Evolutionary conservation across 768 basidiomycete genomes (phyloP).

Genomic region (Mycena epipterygia): DNA sequence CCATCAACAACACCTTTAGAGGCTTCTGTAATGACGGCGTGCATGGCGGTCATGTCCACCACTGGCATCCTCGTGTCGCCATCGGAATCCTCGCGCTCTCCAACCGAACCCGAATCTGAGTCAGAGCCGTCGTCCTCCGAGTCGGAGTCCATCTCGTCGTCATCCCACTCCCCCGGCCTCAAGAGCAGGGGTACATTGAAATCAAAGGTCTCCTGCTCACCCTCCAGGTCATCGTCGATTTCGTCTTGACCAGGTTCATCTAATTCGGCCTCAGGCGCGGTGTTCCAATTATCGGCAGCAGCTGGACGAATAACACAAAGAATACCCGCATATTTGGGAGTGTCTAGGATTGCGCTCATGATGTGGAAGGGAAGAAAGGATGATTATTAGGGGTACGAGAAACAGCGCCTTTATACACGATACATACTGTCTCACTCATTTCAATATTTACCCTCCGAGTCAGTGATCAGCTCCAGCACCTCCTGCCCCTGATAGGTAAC

Average conservation of each 20-base stretch:
- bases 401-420: conserved; percentile 7
- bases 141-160: too few species aligned
- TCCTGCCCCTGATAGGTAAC: conserved; percentile 13
- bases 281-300: background rate
- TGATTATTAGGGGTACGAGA: conserved; percentile 12
- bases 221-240: conserved; percentile 28
- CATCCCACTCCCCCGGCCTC: too few species aligned
- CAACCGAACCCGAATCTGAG: background rate
- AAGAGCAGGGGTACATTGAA: background rate
- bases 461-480: conserved; percentile 15
- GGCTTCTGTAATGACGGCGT: conserved; percentile 36
- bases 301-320: background rate
- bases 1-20: conserved; percentile 49
- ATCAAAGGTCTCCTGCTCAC: conserved; percentile 20
- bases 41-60: conserved; percentile 1
- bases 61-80: conserved; percentile 20
- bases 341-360: background rate
- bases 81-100: conserved; percentile 33
- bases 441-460: conserved; percentile 18
- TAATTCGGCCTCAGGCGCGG: background rate
- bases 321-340: conserved; percentile 9
- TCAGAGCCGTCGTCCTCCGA: conserved; percentile 25
- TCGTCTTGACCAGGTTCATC: conserved; percentile 10
- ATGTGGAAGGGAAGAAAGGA: background rate
- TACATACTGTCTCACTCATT: conserved; percentile 8